These are phyloP conservation scores for Metschnikowia corniflorae DNA, from an alignment of 805 yeast genomes.

Conservation along the genomic window DNA sequence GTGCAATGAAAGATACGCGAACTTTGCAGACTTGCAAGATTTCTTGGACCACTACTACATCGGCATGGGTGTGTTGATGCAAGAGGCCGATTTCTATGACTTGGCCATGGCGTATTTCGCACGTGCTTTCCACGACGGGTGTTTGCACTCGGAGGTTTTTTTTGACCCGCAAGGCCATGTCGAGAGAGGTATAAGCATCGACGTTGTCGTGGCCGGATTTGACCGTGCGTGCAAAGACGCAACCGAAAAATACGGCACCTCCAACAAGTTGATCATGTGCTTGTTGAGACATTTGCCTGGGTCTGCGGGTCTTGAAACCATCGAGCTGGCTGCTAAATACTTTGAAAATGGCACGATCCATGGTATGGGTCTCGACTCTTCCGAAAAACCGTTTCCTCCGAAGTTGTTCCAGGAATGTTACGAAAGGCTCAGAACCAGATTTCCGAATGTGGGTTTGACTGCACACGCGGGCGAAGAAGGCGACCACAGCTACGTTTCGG, in stretches of 20 bases:
- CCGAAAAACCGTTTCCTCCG: constrained; percentile 79
- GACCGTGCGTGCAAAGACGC: constrained; percentile 66
- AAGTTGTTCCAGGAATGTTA: constrained; percentile 64
- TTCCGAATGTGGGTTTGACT: constrained; percentile 58
- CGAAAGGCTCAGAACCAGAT: constrained; percentile 41
- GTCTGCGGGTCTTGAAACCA: constrained; percentile 52
- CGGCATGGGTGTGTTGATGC: constrained; percentile 71
- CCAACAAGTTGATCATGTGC: constrained; percentile 78
- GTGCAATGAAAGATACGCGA: constrained; percentile 50
- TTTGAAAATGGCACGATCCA: constrained; percentile 57
- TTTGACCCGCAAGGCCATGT: constrained; percentile 86
- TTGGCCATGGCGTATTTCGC: constrained; percentile 71
- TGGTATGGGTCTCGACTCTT: constrained; percentile 80
- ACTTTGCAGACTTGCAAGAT: constrained; percentile 69
- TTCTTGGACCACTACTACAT: constrained; percentile 76
- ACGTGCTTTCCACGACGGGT: constrained; percentile 56
- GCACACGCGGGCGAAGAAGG: constrained; percentile 94
- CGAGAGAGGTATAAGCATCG: constrained; percentile 59
- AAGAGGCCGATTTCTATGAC: constrained; percentile 71
- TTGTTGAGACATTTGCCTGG: constrained; percentile 72
- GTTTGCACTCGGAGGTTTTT: constrained; percentile 70
- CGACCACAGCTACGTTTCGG: constrained; percentile 61
- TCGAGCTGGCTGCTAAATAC: constrained; percentile 50
- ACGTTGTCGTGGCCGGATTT: constrained; percentile 62
- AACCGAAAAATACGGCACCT: constrained; percentile 52